Base-by-base conservation (phyloP, 768 basidiomycete genomes). In the Inosperma sp. region DNA sequence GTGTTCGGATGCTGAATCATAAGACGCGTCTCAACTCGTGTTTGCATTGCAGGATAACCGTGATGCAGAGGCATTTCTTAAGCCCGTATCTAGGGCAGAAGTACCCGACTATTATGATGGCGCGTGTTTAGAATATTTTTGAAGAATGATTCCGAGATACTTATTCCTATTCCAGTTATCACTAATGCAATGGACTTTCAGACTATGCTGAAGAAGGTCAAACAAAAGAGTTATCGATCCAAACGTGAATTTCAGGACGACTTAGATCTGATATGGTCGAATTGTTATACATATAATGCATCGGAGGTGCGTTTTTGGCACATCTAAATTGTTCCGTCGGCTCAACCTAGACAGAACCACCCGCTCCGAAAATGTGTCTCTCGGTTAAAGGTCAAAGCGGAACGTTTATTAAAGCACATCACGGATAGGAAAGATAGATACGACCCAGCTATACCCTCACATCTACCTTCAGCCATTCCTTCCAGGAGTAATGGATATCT, bases 241-340 rank as follows among this genome's bases (percentile, higher is more conserved):
- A 98, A 98, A 71, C 77, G 82, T 56, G 89, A 94, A 60, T 98
- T 99, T 69, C 86, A 86, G 56, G 86, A 89, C 52, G 96, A 99
- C 70, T 73, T 99, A 35, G 90, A 95, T 58, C 80, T 97, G 54
- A 97, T 99, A 58, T 99, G 96, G 96, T 82, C 83, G 39, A 99
- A 98, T 57, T 97, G 95, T 68, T 80, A 86, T 56, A 83, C 79
- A 5, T 98, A 98, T 67, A 99, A 99, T 66, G 85, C 89, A 14
- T 79, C 84, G 9, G 88, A 93, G 73, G 94, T 92, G 58, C 53
- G 86, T 77, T n/a, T 21, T 39, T 30, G 13, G 35, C 12, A 30
- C 27, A 36, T 30, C 42, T 29, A 10, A 39, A 37, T 39, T 19
- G 14, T 21, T 21, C 48, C 25, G 30, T 31, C 55, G 23, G 48